Evolutionary conservation across 208 protist genomes (phyloP), one percentile per base, ranked within the genome.

Genomic region (Herpetomonas muscarum): DNA sequence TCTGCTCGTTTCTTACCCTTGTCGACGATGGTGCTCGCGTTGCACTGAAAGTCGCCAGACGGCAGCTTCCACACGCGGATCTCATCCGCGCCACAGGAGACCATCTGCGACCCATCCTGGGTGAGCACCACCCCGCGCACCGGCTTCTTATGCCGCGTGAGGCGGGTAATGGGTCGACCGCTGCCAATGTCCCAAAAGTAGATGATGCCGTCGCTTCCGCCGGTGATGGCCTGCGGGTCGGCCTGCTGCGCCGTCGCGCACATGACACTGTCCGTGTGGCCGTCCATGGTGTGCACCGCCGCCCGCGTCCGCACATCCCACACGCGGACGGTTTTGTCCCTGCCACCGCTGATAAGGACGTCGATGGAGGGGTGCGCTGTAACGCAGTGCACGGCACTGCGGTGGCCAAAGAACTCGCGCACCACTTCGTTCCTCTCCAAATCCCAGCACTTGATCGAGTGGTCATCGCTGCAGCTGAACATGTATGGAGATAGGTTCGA

Each of bases 121-220:
- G 96, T 93, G 22, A 98, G 22, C 1, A 79, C 64, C 10, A 99
- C 29, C 19, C 87, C 76, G 24, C 98, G 87, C 7, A 99, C 93
- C 19, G 85, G 71, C 70, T 99, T 99, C 85, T 99, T 99, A 84
- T 99, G 99, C 47, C 99, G 91, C 19, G 98, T 99, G 3, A 99
- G 76, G 2, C 80, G 64, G 17, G 75, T 70, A 1, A 77, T 44
- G n/a, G 76, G 34, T 50, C 73, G 76, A 21, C 90, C 87, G 2
- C 80, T 48, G 1, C 74, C 77, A 25, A 99, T 67, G 50, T 98
- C 96, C 94, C 94, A 99, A 25, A 97, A 61, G 49, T 87, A 87
- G 50, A 99, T 82, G 30, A 96, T 96, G 7, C 78, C 78, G 75
- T 99, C 97, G 22, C 83, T 85, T 19, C 92, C 93, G 39, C 96